Evolutionary conservation across 345 rosid genomes (phyloP).

Genomic region (Reutealis trisperma): DNA sequence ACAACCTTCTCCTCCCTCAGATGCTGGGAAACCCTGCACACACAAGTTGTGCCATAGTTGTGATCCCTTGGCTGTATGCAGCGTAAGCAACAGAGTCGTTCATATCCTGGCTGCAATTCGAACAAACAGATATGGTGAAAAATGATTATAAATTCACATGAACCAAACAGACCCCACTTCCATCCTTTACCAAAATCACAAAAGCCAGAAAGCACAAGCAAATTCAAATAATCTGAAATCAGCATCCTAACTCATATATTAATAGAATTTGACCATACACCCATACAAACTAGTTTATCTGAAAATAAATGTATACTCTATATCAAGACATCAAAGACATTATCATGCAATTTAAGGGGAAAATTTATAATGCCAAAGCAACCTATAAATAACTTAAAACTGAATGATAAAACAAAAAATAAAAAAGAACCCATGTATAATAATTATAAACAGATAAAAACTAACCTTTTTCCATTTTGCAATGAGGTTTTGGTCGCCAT

Average conservation of each 20-base stretch:
- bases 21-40: slow-evolving; percentile 76
- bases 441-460: not conserved
- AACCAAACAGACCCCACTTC: not conserved
- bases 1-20: slow-evolving; percentile 82
- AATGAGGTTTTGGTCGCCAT: slow-evolving; percentile 62
- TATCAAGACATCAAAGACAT: too few species aligned
- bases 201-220: not conserved
- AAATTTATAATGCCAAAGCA: too few species aligned
- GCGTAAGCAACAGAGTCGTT: slow-evolving; percentile 75
- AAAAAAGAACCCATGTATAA: too few species aligned
- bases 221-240: not conserved
- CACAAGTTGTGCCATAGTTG: slow-evolving; percentile 81
- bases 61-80: slow-evolving; percentile 91
- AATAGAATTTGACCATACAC: too few species aligned
- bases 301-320: too few species aligned
- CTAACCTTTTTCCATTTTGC: slow-evolving; percentile 72
- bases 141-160: not conserved
- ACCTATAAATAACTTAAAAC: too few species aligned
- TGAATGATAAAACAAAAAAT: too few species aligned
- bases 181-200: not conserved
- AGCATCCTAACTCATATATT: not conserved
- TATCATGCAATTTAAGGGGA: too few species aligned
- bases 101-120: slow-evolving; percentile 72
- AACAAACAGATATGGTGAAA: not conserved
- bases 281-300: too few species aligned